Evolutionary conservation across 1,139 yeast species (phyloP), one percentile per base, ranked within the genome.

Genomic region (Sugiyamaella xylanicola): DNA sequence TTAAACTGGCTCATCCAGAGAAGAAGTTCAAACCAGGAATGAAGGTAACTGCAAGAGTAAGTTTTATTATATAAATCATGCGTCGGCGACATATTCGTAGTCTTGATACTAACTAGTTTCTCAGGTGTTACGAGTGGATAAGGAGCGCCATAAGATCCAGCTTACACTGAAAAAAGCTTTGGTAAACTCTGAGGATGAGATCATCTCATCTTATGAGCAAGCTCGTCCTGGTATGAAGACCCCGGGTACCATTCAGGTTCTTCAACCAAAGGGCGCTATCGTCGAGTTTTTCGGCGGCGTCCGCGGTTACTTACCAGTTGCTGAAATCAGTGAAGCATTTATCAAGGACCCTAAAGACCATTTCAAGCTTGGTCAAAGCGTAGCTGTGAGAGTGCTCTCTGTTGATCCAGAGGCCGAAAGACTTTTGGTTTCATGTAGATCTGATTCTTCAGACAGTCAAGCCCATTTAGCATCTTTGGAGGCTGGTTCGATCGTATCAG

Each of bases 321-420:
- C 85, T 56, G 98, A 93, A 74, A 88, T 93, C 64, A 87, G 96
- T 53, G 98, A 93, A 72, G 86, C 96, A 1, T 88, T 82, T 68
- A 93, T 91, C 48, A 78, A 78, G 56, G 83, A 83, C 54, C 91
- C 96, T 17, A 82, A 81, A 63, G 95, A 91, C 61, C 87, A 86
- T 70, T 79, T 92, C 65, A 84, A 83, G 61, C 68, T 88, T 21
- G 97, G 97, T 2, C 99, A 93, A 73, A 86, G 97, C 3, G 86
- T 93, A 44, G 76, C 78, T 35, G 95, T 88, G 4, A 82, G 86
- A 63, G 76, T 93, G 27, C 66, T 85, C 47, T 74, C 77, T 41
- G 81, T 86, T 46, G 84, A 87, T 61, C 71, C 77, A 22, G 83
- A 79, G 15, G 75, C 76, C 35, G 75, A 80, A 45, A 81, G 86